Evolutionary conservation across 2,329 filamentous ascomycete species (phyloP).

Genomic region (Exophiala calicioides): DNA sequence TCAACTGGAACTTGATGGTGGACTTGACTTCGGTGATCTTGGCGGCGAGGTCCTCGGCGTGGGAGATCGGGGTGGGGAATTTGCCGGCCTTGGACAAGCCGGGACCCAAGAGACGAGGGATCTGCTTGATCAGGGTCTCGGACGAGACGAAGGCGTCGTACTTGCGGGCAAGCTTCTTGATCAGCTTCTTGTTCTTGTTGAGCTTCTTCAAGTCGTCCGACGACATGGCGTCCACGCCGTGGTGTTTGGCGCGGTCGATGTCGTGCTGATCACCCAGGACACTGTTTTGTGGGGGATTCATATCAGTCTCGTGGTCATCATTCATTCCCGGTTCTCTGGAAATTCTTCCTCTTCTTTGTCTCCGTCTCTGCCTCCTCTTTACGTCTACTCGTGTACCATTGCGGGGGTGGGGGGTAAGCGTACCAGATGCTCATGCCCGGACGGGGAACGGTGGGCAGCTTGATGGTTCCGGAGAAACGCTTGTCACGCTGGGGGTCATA

Average conservation of each 20-base stretch:
- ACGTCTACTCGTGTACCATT: not conserved
- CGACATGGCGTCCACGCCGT: conserved; percentile 97
- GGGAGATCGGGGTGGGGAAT: conserved; percentile 98
- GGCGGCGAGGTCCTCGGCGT: conserved; percentile 86
- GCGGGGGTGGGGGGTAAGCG: conserved; percentile 12
- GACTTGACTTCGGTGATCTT: conserved; percentile 99
- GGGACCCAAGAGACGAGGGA: conserved; percentile 97
- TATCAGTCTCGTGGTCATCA: conserved; percentile 15
- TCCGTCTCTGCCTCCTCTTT: conserved; percentile 12
- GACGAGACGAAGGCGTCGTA: conserved; percentile 99
- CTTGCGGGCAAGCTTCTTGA: conserved; percentile 99
- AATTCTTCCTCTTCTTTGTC: not conserved
- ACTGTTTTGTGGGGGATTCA: conserved; percentile 51
- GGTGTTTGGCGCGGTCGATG: conserved; percentile 99
- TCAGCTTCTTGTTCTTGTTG: conserved; percentile 99
- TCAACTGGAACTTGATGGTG: conserved; percentile 99
- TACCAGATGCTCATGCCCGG: conserved; percentile 86
- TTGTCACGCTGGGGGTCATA: conserved; percentile 99
- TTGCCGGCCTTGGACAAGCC: conserved; percentile 91
- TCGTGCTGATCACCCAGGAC: conserved; percentile 94
- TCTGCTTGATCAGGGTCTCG: conserved; percentile 98
- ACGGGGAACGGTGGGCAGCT: conserved; percentile 70
- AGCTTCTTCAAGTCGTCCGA: conserved; percentile 99
- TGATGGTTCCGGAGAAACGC: conserved; percentile 99
- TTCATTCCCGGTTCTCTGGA: not conserved